Conservation (phyloP, 2,329 filamentous ascomycete species). For the Alternaria dauci region DNA sequence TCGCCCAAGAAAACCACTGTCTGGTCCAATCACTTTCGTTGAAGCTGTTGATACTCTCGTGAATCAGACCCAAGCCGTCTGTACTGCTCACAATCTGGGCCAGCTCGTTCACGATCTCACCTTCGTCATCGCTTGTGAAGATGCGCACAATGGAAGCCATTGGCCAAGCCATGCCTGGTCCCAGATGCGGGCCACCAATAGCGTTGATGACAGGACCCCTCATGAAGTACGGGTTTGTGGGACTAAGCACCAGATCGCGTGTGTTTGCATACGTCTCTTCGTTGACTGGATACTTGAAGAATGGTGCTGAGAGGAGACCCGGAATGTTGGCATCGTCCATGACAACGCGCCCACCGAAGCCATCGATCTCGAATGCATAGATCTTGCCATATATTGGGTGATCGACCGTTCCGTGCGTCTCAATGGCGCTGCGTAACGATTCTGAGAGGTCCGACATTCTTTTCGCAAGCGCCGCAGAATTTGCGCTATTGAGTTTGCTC, state of each 20-base stretch:
- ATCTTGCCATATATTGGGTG: slow-evolving; percentile 51
- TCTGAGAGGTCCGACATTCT: slow-evolving; percentile 66
- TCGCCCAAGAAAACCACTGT: slow-evolving; percentile 63
- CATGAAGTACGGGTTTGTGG: slow-evolving; percentile 61
- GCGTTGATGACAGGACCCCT: slow-evolving; percentile 58
- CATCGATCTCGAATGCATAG: slow-evolving; percentile 61
- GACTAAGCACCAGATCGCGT: slow-evolving; percentile 55
- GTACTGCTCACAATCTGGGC: slow-evolving; percentile 58
- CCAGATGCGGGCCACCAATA: slow-evolving; percentile 59
- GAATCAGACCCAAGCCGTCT: slow-evolving; percentile 59
- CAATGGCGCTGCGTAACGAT: slow-evolving; percentile 55
- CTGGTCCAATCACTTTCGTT: slow-evolving; percentile 58
- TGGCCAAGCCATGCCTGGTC: slow-evolving; percentile 59
- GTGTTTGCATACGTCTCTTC: slow-evolving; percentile 58
- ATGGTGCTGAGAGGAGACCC: slow-evolving; percentile 70
- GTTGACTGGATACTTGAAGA: slow-evolving; percentile 64
- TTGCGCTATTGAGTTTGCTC: slow-evolving; percentile 55
- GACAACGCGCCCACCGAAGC: slow-evolving; percentile 60
- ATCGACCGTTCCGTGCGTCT: slow-evolving; percentile 54
- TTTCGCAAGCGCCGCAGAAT: slow-evolving; percentile 60
- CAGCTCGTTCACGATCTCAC: slow-evolving; percentile 57
- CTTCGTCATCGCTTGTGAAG: slow-evolving; percentile 58
- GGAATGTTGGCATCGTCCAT: slow-evolving; percentile 80
- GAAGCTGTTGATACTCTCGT: slow-evolving; percentile 62
- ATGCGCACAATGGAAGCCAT: slow-evolving; percentile 62